These are phyloP conservation scores for Debaryomyces fabryi DNA, from an alignment of 1,139 yeast species.

Conservation along the genomic window DNA sequence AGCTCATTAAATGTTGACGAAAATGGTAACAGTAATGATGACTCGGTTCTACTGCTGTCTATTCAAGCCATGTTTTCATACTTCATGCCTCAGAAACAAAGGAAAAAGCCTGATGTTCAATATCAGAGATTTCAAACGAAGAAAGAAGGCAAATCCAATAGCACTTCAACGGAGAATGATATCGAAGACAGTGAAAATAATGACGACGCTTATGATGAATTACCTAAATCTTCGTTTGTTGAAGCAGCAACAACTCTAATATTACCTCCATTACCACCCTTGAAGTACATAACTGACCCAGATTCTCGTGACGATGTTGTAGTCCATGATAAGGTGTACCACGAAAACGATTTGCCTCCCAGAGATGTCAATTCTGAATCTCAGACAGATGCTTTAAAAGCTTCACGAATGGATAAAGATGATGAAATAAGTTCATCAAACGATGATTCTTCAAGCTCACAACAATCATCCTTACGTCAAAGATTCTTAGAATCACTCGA, in stretches of 20 bases:
- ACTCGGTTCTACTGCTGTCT: slow-evolving; percentile 36
- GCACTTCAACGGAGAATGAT: slow-evolving; percentile 2
- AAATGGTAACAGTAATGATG: slow-evolving; percentile 13
- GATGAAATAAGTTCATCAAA: not conserved
- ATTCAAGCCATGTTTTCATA: slow-evolving; percentile 49
- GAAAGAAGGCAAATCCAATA: slow-evolving; percentile 8
- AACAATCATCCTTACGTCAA: slow-evolving; percentile 16
- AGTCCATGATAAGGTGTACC: slow-evolving; percentile 44
- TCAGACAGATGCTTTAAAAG: not conserved
- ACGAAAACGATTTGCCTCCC: slow-evolving; percentile 38
- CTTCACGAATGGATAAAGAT: not conserved
- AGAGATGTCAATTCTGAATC: not conserved
- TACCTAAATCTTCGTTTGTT: slow-evolving; percentile 77
- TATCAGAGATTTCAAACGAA: slow-evolving; percentile 37
- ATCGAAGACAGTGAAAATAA: slow-evolving; percentile 15
- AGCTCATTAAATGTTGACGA: slow-evolving; percentile 18
- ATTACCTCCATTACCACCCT: slow-evolving; percentile 85
- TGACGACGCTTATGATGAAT: slow-evolving; percentile 22
- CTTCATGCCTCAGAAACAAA: slow-evolving; percentile 49
- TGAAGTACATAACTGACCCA: slow-evolving; percentile 68
- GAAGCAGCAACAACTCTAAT: slow-evolving; percentile 80
- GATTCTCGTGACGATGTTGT: slow-evolving; percentile 38
- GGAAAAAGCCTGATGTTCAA: slow-evolving; percentile 24
- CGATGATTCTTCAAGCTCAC: not conserved
- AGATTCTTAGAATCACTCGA: slow-evolving; percentile 27